These are phyloP conservation scores for Trichoderma polysporum DNA, from an alignment of 2,329 filamentous ascomycete species.

Conservation along the genomic window DNA sequence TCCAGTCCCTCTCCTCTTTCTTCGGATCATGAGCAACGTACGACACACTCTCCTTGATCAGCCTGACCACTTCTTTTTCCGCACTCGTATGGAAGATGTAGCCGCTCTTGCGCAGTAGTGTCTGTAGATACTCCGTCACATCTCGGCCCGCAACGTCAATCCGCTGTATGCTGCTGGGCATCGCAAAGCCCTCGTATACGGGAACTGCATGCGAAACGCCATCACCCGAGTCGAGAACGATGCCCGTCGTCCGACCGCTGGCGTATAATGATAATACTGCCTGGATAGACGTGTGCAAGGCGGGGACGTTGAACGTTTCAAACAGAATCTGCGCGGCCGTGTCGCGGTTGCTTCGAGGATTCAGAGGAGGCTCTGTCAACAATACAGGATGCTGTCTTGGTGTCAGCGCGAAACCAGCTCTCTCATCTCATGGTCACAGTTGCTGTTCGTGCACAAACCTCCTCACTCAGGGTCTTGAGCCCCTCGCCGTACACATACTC, in stretches of 20 bases:
- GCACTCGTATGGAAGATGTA: slow-evolving; percentile 96
- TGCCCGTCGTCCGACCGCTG: slow-evolving; percentile 90
- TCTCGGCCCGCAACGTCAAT: slow-evolving; percentile 96
- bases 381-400: slow-evolving; percentile 82
- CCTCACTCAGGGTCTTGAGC: slow-evolving; percentile 93
- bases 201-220: slow-evolving; percentile 96
- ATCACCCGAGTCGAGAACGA: slow-evolving; percentile 92
- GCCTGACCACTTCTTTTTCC: slow-evolving; percentile 96
- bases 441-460: slow-evolving; percentile 53
- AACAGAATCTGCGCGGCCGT: slow-evolving; percentile 96
- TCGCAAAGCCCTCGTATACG: slow-evolving; percentile 96
- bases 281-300: slow-evolving; percentile 94
- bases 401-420: slow-evolving; percentile 14
- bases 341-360: slow-evolving; percentile 93
- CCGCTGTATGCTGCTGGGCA: slow-evolving; percentile 89
- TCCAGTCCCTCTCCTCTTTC: slow-evolving; percentile 96
- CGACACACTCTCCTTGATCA: slow-evolving; percentile 93
- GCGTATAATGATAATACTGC: slow-evolving; percentile 95
- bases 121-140: slow-evolving; percentile 93
- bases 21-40: slow-evolving; percentile 90
- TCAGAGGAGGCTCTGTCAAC: slow-evolving; percentile 91
- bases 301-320: slow-evolving; percentile 97
- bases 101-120: slow-evolving; percentile 84
- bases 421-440: neutral
- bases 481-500: slow-evolving; percentile 96